Evolutionary conservation across 345 rosid genomes (phyloP).

Genomic region (Populus nigra): DNA sequence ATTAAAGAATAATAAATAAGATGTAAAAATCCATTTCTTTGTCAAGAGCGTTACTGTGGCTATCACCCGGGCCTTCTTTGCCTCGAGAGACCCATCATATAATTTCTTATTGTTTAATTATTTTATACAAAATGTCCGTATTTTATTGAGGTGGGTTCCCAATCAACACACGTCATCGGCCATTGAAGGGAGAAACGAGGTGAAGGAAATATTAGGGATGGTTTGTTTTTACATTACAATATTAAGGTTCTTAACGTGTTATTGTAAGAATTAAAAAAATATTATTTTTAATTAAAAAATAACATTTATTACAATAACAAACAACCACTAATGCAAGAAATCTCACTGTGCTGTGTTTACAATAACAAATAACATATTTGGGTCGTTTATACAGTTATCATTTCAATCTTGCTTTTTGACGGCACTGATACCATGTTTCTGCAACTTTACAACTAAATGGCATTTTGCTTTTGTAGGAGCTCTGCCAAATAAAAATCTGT

Average conservation of each 20-base stretch:
- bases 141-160: slow-evolving; percentile 30
- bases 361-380: too few relatives aligned
- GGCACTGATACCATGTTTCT: neutral
- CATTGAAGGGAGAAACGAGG: slow-evolving; percentile 11
- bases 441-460: neutral
- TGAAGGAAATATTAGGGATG: neutral
- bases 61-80: slow-evolving; percentile 52
- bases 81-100: slow-evolving; percentile 50
- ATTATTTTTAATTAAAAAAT: too few relatives aligned
- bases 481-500: neutral
- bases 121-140: neutral
- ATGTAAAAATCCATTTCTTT: too few relatives aligned
- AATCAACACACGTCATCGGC: slow-evolving; percentile 31
- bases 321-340: slow-evolving; percentile 33
- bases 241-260: too few relatives aligned
- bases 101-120: neutral
- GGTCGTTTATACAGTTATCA: neutral
- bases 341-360: slow-evolving; percentile 27
- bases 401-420: neutral
- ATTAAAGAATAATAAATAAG: too few relatives aligned
- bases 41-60: too few relatives aligned
- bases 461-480: neutral
- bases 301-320: too few relatives aligned
- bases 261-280: too few relatives aligned
- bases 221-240: too few relatives aligned